A percentile compares a stretch with the other conserved stretches of the same genome.
phyloP scores from a whole-genome alignment of 768 basidiomycete genomes.

The Mycena belliarum region DNA sequence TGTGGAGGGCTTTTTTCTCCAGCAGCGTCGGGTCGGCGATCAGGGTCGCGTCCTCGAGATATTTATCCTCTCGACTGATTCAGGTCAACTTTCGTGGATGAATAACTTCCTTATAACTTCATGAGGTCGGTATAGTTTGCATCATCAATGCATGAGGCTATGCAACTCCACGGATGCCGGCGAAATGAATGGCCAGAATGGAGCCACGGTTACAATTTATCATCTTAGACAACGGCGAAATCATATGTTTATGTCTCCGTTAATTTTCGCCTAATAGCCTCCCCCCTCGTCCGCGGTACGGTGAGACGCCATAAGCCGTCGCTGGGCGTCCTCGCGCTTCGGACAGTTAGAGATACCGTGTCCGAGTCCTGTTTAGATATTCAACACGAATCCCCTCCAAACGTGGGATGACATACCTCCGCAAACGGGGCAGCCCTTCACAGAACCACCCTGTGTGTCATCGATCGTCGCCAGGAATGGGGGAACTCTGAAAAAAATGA shows the following conservation, averaged over 20 bases:
- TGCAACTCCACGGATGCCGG: conserved; percentile 40
- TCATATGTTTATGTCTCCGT: too few relatives aligned
- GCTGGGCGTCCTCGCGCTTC: conserved; percentile 91
- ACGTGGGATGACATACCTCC: conserved; percentile 61
- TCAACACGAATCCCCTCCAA: not conserved
- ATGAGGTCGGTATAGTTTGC: conserved; percentile 16
- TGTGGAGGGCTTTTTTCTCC: conserved; percentile 40
- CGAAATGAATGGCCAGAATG: too few relatives aligned
- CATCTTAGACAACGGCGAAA: too few relatives aligned
- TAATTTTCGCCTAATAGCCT: conserved; percentile 32
- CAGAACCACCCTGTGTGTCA: conserved; percentile 80
- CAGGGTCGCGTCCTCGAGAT: conserved; percentile 53
- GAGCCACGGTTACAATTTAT: too few relatives aligned
- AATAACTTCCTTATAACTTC: conserved; percentile 57
- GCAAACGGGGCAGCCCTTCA: conserved; percentile 94
- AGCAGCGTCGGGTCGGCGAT: conserved; percentile 47
- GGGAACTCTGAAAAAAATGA: conserved; percentile 66
- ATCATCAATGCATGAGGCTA: not conserved
- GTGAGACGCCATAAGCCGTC: conserved; percentile 89
- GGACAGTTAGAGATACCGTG: conserved; percentile 95
- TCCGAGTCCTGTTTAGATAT: conserved; percentile 68
- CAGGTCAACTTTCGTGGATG: conserved; percentile 50
- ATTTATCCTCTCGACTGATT: conserved; percentile 45
- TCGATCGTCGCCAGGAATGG: conserved; percentile 90
- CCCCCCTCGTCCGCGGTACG: conserved; percentile 67